phyloP scores from a whole-genome alignment of 805 yeast species.

The Blastobotrys peoriensis region DNA sequence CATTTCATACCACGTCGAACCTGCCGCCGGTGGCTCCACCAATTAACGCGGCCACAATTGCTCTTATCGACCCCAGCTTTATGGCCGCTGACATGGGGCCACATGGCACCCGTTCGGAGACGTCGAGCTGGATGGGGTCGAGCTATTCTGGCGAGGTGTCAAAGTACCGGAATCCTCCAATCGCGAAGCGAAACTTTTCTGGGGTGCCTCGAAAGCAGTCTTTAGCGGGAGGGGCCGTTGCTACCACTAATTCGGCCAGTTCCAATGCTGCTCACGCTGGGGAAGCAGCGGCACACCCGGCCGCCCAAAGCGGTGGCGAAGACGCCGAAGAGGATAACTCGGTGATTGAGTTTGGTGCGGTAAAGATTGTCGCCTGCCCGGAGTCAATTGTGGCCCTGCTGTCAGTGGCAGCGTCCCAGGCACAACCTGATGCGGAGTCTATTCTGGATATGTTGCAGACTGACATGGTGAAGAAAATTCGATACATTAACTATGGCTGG shows the following conservation, averaged over 20 bases:
- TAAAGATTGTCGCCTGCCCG: slow-evolving; percentile 46
- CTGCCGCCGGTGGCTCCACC: slow-evolving; percentile 63
- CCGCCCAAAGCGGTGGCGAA: too few species aligned
- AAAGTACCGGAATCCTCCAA: too few species aligned
- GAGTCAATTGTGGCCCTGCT: slow-evolving; percentile 36
- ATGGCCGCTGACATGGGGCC: not conserved
- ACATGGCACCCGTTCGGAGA: not conserved
- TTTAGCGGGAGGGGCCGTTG: too few species aligned
- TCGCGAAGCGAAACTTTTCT: too few species aligned
- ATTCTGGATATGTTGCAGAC: slow-evolving; percentile 63
- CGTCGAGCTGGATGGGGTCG: not conserved
- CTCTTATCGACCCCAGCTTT: slow-evolving; percentile 29
- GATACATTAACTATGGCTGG: slow-evolving; percentile 27
- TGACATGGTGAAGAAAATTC: slow-evolving; percentile 41
- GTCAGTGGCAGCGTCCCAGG: slow-evolving; percentile 32
- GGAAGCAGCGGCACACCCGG: too few species aligned
- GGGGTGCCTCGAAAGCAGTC: too few species aligned
- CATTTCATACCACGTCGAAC: slow-evolving; percentile 53
- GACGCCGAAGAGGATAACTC: slow-evolving; percentile 47
- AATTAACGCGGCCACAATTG: slow-evolving; percentile 43
- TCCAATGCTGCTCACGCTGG: too few species aligned
- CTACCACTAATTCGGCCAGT: too few species aligned
- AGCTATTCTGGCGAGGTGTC: too few species aligned
- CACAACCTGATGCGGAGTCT: slow-evolving; percentile 38
- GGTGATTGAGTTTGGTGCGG: slow-evolving; percentile 48